Evolutionary conservation across 1,284 basidiomycete genomes (phyloP).

Genomic region (Malassezia nana): DNA sequence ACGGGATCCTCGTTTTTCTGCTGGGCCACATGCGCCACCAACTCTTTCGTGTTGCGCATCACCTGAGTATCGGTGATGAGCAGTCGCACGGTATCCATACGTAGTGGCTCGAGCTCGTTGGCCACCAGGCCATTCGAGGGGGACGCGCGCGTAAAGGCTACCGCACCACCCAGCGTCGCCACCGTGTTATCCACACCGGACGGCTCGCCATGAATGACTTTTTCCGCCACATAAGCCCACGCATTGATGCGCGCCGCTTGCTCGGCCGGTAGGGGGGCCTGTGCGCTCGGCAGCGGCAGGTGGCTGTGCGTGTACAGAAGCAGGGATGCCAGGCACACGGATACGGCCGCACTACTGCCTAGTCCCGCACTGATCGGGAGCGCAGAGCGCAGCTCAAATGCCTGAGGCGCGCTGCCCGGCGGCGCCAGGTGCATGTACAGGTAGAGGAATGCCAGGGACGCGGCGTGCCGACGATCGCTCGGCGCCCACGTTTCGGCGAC

Average conservation of each 20-base stretch:
- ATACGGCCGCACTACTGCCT: conserved; percentile 92
- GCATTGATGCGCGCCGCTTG: conserved; percentile 69
- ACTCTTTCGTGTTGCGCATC: conserved; percentile 81
- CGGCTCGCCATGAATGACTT: conserved; percentile 92
- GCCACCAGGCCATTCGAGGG: conserved; percentile 56
- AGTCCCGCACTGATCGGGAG: conserved; percentile 97
- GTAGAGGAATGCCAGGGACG: conserved; percentile 79
- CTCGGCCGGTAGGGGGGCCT: conserved; percentile 27
- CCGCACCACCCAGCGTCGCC: conserved; percentile 80
- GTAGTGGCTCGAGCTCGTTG: conserved; percentile 69
- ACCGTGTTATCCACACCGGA: conserved; percentile 97
- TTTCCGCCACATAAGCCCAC: conserved; percentile 91
- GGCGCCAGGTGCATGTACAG: conserved; percentile 71
- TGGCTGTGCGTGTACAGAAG: conserved; percentile 55
- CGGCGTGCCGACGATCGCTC: conserved; percentile 52
- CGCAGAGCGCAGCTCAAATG: conserved; percentile 76
- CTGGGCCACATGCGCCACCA: conserved; percentile 76
- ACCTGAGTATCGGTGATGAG: conserved; percentile 86
- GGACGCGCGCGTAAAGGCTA: conserved; percentile 75
- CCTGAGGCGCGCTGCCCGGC: conserved; percentile 59
- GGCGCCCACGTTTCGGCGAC: conserved; percentile 30
- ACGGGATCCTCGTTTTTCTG: conserved; percentile 60
- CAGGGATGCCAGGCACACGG: conserved; percentile 70
- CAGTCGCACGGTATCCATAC: conserved; percentile 60
- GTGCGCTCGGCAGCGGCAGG: conserved; percentile 53